phyloP scores from a whole-genome alignment of 805 yeast genomes.

The Schwanniomyces yamadae region DNA sequence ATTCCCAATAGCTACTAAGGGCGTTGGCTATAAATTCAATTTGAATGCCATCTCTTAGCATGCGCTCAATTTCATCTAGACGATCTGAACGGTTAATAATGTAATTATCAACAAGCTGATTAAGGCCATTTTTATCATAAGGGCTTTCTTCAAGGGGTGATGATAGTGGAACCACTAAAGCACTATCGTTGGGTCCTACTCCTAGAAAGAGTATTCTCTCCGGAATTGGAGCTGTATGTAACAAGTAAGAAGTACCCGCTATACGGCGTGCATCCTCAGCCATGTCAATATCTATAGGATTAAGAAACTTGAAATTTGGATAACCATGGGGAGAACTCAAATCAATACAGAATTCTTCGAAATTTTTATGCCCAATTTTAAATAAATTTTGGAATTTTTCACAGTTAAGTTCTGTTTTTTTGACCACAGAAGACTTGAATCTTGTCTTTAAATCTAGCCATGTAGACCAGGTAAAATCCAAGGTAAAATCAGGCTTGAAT shows the following conservation, averaged over 20 bases:
- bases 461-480: conserved; percentile 33
- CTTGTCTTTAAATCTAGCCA: conserved; percentile 17
- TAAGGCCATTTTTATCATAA: conserved; percentile 2
- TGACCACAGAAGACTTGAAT: too few species aligned
- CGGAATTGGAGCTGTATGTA: conserved; percentile 27
- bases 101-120: not conserved
- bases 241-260: conserved; percentile 34
- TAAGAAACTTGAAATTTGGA: conserved; percentile 20
- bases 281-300: conserved; percentile 19
- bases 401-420: conserved; percentile 14
- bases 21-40: not conserved
- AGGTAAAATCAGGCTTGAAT: conserved; percentile 17
- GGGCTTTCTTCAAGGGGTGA: not conserved
- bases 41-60: not conserved
- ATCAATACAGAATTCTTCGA: conserved; percentile 2
- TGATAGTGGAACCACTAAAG: conserved; percentile 25
- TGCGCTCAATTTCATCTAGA: not conserved
- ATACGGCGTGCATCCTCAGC: conserved; percentile 28
- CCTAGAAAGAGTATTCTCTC: conserved; percentile 31
- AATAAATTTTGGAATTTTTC: conserved; percentile 12
- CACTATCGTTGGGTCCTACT: conserved; percentile 13
- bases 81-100: not conserved
- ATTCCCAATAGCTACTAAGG: not conserved
- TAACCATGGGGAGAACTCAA: conserved; percentile 1
- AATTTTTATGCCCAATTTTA: conserved; percentile 1